Evolutionary conservation across 352 stramenopile species (phyloP), one percentile per base, ranked within the genome.

Genomic region (Elongisporangium prolatum): DNA sequence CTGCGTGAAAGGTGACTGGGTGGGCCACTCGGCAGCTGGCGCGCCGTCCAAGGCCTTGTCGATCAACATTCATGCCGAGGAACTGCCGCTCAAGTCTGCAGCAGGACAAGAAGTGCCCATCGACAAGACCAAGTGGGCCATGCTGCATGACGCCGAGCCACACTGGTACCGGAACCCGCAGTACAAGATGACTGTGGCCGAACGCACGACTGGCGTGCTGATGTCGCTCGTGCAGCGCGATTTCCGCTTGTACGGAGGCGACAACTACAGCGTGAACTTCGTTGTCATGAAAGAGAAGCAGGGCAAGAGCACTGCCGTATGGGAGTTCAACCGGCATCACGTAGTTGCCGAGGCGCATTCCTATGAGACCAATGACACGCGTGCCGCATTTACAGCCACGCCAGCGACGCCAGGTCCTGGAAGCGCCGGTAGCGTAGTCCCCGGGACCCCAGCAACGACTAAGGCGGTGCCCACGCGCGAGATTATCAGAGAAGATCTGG

Each of bases 81-180:
- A 40, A 13, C 9, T 40, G 28, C 28, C 28, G 5, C 9, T 40
- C 5, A 5, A 40, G 8, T 21, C 61, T 58, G 24, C 61, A 61
- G 21, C 13, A 44, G 13, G 50, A 58, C 68, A 68, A 56, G 80
- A 88, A 28, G 65, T 48, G 4, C 34, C 64, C 16, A 83, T 90
- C 52, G 68, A 69, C 13, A 79, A 80, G 48, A 90, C 77, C n/a
- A 77, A 83, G 47, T 93, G 83, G 81, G 68, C 50, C 18, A 77
- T 89, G 28, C 56, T 87, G 24, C 54, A 55, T 2, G 89, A 97
- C 57, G 77, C 71, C 8, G 89, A 97, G 50, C 68, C 87, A 7
- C 91, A 84, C 48, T 97, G 91, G 91, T 89, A 97, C 67, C 90
- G 91, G 38, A 97, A 97, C 59, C 91, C 88, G 9, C 89, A 97